phyloP scores from a whole-genome alignment of 2,329 filamentous ascomycete genomes.

The Mycocentrospora acerina region DNA sequence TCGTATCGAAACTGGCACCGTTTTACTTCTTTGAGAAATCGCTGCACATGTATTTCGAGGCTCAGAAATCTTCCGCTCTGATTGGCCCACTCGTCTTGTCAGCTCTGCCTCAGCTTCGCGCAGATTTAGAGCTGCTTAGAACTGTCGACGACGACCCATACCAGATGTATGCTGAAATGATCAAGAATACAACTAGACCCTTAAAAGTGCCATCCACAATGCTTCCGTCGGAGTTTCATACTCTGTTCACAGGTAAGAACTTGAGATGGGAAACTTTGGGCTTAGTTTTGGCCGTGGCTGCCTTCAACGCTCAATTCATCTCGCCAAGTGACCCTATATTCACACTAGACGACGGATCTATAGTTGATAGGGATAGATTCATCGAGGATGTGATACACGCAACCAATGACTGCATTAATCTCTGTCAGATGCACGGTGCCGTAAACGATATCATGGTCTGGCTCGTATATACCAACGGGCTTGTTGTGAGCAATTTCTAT shows the following conservation, averaged over 20 bases:
- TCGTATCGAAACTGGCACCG: conserved; percentile 31
- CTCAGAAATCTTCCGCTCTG: conserved; percentile 26
- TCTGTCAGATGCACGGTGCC: conserved; percentile 38
- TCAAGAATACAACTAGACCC: conserved; percentile 32
- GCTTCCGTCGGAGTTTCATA: conserved; percentile 35
- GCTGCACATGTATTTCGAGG: conserved; percentile 29
- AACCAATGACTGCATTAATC: conserved; percentile 38
- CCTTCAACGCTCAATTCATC: conserved; percentile 33
- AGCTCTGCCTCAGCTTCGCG: conserved; percentile 32
- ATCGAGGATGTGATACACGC: conserved; percentile 39
- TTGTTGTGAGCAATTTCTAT: conserved; percentile 36
- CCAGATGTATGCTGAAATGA: conserved; percentile 32
- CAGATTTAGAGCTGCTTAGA: conserved; percentile 30
- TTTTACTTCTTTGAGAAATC: conserved; percentile 34
- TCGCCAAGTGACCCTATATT: conserved; percentile 34
- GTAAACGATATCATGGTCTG: conserved; percentile 42
- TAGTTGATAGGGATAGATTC: conserved; percentile 31
- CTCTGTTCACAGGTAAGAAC: conserved; percentile 36
- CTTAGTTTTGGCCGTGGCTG: conserved; percentile 29
- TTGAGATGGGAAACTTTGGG: conserved; percentile 39
- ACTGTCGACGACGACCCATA: conserved; percentile 18
- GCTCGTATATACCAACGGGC: conserved; percentile 33
- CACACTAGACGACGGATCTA: conserved; percentile 31
- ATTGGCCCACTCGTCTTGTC: conserved; percentile 33
- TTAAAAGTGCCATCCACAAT: conserved; percentile 35